phyloP scores from a whole-genome alignment of 2,329 filamentous ascomycete species.

The Cadophora sp. region DNA sequence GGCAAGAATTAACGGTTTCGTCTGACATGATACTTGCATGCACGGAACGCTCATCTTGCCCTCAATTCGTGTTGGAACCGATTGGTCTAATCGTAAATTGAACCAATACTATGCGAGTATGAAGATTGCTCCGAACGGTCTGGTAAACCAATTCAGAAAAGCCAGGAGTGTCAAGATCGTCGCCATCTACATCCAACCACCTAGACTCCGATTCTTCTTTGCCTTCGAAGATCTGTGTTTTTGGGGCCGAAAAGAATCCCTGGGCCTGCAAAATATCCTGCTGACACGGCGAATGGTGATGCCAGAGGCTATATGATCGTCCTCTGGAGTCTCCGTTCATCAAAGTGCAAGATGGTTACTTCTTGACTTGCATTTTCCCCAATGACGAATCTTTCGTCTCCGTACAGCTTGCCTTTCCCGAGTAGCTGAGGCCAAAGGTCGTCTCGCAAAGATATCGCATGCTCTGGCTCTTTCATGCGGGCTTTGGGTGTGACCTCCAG shows the following conservation, averaged over 20 bases:
- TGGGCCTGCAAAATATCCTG: too few species aligned
- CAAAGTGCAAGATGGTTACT: conserved; percentile 60
- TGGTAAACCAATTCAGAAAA: neutral
- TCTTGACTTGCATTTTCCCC: conserved; percentile 60
- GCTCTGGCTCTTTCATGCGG: conserved; percentile 41
- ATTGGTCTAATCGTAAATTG: neutral
- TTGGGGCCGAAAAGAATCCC: too few species aligned
- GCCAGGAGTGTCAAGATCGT: neutral
- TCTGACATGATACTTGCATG: neutral
- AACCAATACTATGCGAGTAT: neutral
- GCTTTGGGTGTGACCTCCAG: conserved; percentile 50
- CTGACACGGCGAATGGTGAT: neutral
- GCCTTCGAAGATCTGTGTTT: too few species aligned
- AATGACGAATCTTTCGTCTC: conserved; percentile 67
- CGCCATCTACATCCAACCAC: neutral
- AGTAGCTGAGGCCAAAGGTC: conserved; percentile 56
- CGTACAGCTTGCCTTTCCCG: conserved; percentile 59
- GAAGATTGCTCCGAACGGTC: neutral
- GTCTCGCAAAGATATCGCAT: conserved; percentile 51
- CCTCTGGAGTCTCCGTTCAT: conserved; percentile 20
- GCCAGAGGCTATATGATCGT: neutral
- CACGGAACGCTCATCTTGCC: neutral
- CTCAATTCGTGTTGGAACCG: neutral
- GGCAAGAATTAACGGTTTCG: neutral
- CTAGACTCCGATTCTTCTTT: neutral